Conservation (phyloP, 495 filamentous ascomycete genomes). For the Penicillium waksmanii region DNA sequence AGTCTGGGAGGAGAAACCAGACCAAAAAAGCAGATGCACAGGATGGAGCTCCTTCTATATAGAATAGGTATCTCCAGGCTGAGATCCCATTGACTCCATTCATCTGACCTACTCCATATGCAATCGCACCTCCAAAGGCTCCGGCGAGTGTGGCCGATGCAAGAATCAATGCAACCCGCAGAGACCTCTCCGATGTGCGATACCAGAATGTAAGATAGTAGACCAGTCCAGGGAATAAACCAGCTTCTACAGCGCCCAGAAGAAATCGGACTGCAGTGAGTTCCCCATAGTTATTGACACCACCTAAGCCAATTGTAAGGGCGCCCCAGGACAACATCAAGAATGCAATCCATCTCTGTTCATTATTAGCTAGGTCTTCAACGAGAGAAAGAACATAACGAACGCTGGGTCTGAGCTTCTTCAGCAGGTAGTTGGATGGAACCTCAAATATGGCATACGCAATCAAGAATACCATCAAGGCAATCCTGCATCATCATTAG, state of each 20-base stretch:
- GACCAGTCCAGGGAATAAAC: slow-evolving; percentile 65
- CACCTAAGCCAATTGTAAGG: slow-evolving; percentile 65
- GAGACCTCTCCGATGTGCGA: slow-evolving; percentile 57
- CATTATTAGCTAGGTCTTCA: neutral
- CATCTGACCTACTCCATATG: slow-evolving; percentile 66
- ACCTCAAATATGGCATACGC: slow-evolving; percentile 72
- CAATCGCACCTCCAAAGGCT: slow-evolving; percentile 69
- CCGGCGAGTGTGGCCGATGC: slow-evolving; percentile 67
- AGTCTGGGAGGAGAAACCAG: slow-evolving; percentile 65
- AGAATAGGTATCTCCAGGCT: slow-evolving; percentile 73
- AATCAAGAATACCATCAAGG: slow-evolving; percentile 73
- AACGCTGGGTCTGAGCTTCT: slow-evolving; percentile 65
- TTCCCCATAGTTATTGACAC: slow-evolving; percentile 50
- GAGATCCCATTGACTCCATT: slow-evolving; percentile 56
- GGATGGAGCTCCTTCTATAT: slow-evolving; percentile 65
- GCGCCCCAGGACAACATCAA: slow-evolving; percentile 72
- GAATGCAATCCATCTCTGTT: slow-evolving; percentile 63
- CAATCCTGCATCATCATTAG: slow-evolving; percentile 49
- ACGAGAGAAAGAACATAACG: slow-evolving; percentile 8
- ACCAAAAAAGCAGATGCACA: slow-evolving; percentile 55
- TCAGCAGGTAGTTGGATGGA: slow-evolving; percentile 70
- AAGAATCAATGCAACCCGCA: slow-evolving; percentile 64
- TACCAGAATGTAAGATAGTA: slow-evolving; percentile 74
- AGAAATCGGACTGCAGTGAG: slow-evolving; percentile 63
- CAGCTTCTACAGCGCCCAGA: slow-evolving; percentile 55